These are phyloP conservation scores for Blechomonas ayalai DNA, from an alignment of 208 protist genomes.

Conservation along the genomic window DNA sequence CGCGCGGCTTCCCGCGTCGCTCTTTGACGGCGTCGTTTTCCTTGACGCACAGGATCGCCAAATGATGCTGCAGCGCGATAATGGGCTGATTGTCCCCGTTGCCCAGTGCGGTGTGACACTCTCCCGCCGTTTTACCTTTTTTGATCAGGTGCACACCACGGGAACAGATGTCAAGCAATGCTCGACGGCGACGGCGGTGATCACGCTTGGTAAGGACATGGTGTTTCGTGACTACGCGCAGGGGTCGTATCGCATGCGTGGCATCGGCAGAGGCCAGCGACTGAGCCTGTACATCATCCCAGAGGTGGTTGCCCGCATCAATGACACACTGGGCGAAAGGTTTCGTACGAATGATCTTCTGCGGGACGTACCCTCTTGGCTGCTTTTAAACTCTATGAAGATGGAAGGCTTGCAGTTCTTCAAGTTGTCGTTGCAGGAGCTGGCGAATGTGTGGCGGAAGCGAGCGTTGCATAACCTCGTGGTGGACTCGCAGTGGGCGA, in stretches of 20 bases:
- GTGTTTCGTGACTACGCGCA: slow-evolving; percentile 94
- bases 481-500: slow-evolving; percentile 40
- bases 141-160: slow-evolving; percentile 94
- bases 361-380: slow-evolving; percentile 82
- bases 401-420: slow-evolving; percentile 82
- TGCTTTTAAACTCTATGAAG: slow-evolving; percentile 85
- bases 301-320: slow-evolving; percentile 79
- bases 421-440: slow-evolving; percentile 85
- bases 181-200: slow-evolving; percentile 81
- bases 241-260: slow-evolving; percentile 90
- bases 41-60: slow-evolving; percentile 89
- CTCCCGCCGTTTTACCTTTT: slow-evolving; percentile 89
- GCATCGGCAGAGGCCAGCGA: slow-evolving; percentile 89
- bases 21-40: slow-evolving; percentile 94
- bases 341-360: slow-evolving; percentile 45
- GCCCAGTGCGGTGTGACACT: slow-evolving; percentile 91
- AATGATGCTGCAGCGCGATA: slow-evolving; percentile 89
- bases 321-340: slow-evolving; percentile 33
- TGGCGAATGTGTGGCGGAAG: slow-evolving; percentile 89
- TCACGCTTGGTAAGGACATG: slow-evolving; percentile 95
- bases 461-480: slow-evolving; percentile 66
- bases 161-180: slow-evolving; percentile 94
- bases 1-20: slow-evolving; percentile 30
- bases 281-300: slow-evolving; percentile 91
- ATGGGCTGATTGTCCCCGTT: slow-evolving; percentile 70